Base-by-base conservation (phyloP, 2,329 filamentous ascomycete species). In the Acrocalymma vagum region DNA sequence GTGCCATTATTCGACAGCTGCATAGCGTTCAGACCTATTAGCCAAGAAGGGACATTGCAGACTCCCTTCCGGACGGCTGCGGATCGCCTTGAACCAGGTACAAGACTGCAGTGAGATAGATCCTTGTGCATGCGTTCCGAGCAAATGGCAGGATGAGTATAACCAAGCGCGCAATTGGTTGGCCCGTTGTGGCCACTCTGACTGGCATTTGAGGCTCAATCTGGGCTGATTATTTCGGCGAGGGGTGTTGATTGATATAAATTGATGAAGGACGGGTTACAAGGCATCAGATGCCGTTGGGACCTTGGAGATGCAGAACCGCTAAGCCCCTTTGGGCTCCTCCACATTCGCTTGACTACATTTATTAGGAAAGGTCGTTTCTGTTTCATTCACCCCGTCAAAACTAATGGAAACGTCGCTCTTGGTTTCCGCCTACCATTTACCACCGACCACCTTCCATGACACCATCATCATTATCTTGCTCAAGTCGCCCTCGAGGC, bases 261-360 rank as follows among this genome's bases (percentile, higher is more conserved):
- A 70, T 70, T 65, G 59, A 59, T 61, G 55, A 57, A 58, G 53
- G 55, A 51, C 58, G 58, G 62, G 55, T 51, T 59, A 46, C 55
- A 59, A 51, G 50, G 56, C 57, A 40, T 37, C 33, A 52, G 48
- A 45, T 56, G 58, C 62, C 62, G 61, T 48, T 17, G 27, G 31
- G 29, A 37, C 41, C 45, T 38, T 43, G 43, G 14, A 24, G 8
- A 36, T 47, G 41, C 48, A 50, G 45, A 13, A 29, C 15, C 25
- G 14, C 14, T 49, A 60, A 48, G 11, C 52, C 50, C 6, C 14
- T 26, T 52, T 16, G 17, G 26, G 40, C n/a, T 45, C 43, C 53
- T 59, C 59, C 58, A 58, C 51, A 55, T 35, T 61, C 58, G 58
- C 55, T 50, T 56, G 29, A 10, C 14, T 58, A 30, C 28, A 58